These are phyloP conservation scores for Dicorynia guianensis DNA, from an alignment of 306 rosid genomes.

Conservation along the genomic window DNA sequence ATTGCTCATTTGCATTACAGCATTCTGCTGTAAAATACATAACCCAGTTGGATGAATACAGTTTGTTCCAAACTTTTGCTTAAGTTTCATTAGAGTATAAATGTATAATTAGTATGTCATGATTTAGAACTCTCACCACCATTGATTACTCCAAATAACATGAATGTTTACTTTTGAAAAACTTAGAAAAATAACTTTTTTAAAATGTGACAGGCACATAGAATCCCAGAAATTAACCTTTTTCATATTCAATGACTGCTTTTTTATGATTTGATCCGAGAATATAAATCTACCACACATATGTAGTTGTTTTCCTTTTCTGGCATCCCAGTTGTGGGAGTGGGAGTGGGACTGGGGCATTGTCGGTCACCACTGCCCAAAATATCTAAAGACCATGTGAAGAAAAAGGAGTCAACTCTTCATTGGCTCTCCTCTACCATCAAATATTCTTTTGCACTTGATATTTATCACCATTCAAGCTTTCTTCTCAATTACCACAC, in stretches of 20 bases:
- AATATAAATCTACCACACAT: slow-evolving; percentile 24
- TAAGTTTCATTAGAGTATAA: too few relatives aligned
- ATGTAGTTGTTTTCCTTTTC: slow-evolving; percentile 16
- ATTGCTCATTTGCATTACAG: too few relatives aligned
- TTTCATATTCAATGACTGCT: slow-evolving; percentile 28
- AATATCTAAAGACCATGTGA: not conserved
- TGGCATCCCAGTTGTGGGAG: slow-evolving; percentile 30
- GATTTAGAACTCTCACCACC: too few relatives aligned
- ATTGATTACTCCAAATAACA: too few relatives aligned
- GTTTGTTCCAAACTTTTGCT: too few relatives aligned
- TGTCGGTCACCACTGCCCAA: slow-evolving; percentile 31
- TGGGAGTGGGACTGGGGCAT: slow-evolving; percentile 29
- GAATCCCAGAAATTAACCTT: not conserved
- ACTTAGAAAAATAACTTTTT: not conserved
- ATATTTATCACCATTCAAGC: not conserved
- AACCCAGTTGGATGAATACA: too few relatives aligned
- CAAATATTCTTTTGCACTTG: slow-evolving; percentile 20
- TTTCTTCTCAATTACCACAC: not conserved
- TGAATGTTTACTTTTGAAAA: too few relatives aligned
- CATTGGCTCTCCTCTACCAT: slow-evolving; percentile 6
- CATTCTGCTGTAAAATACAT: too few relatives aligned
- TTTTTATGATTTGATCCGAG: slow-evolving; percentile 38
- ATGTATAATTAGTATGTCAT: too few relatives aligned
- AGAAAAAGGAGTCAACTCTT: not conserved
- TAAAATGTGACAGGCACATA: not conserved